Base-by-base conservation (phyloP, 148 eudicot genomes). In the Rhododendron griersonianum region DNA sequence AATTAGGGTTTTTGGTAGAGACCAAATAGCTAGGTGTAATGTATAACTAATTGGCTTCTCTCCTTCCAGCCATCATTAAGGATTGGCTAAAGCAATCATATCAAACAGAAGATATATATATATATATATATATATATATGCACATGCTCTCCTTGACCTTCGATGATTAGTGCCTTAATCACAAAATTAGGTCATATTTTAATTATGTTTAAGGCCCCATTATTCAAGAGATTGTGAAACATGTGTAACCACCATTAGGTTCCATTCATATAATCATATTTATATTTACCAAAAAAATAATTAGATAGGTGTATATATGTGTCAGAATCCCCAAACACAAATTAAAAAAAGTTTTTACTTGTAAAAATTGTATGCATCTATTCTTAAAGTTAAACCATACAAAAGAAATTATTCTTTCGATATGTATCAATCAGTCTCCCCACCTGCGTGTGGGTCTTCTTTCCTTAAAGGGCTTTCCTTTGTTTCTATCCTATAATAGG, bases 131-230 rank as follows among this genome's bases (percentile, higher is more conserved):
- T 28, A 28, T 30, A 30, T 30, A 30, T 67, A 44, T 39, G 61
- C 78, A 83, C 78, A 65, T 69, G 78, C 78, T 28, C 48, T 19
- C 85, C 37, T 69, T 83, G 57, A 41, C 61, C 85, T 67, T 45
- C 63, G 1, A 69, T 69, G 44, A 59, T 69, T 83, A 51, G 59
- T n/a, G 44, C 39, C 78, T 65, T 63, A 23, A 82, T 61, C 33
- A 82, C 13, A 21, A 41, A 5, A 19, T 61, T 30, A 82, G 21
- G 5, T 59, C 11, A 33, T 18, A 33, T 16, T 37, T 50, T 23
- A 5, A 55, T 55, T 63, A 50, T 55, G 48, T 57, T 16, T 57
- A 35, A n/a, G 10, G 1, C 37, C 35, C 51, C 69, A n/a, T n/a
- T 65, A 65, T 37, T 61, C 35, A 39, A 83, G 0, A 65, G 30